Conservation (phyloP, 2,329 filamentous ascomycete genomes). For the Ophiostoma sp. region DNA sequence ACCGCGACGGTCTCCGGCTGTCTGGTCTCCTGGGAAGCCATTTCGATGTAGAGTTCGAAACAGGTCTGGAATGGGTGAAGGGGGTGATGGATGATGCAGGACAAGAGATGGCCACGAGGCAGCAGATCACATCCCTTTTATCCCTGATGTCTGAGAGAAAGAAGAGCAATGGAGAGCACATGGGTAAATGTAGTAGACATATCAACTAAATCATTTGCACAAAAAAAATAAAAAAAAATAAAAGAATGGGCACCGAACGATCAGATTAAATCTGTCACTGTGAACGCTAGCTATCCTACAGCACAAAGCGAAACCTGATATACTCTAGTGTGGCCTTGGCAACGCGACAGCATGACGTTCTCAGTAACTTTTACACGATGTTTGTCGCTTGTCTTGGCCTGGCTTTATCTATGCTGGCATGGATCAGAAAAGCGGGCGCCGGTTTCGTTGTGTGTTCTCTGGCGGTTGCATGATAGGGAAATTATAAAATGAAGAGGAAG, state of each 20-base stretch:
- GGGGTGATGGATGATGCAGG: background rate
- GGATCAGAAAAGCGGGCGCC: too few species aligned
- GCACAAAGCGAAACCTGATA: background rate
- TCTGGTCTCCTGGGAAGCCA: slow-evolving; percentile 10
- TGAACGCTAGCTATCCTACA: background rate
- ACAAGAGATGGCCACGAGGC: background rate
- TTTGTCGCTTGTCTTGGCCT: too few species aligned
- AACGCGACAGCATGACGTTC: slow-evolving; percentile 3
- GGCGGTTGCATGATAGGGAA: too few species aligned
- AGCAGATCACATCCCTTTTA: slow-evolving; percentile 12
- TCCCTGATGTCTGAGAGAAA: background rate
- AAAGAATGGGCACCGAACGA: background rate
- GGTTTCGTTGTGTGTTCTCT: too few species aligned
- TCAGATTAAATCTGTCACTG: slow-evolving; percentile 2
- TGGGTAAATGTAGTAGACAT: background rate
- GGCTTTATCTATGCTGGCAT: too few species aligned
- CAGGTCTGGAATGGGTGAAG: background rate
- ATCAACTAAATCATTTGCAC: background rate
- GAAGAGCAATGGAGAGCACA: background rate
- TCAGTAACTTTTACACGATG: background rate
- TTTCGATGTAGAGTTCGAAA: background rate
- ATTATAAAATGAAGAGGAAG: too few species aligned
- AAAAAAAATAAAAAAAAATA: background rate
- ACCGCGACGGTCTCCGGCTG: background rate
- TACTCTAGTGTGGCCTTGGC: background rate